Conservation (phyloP, 2,329 filamentous ascomycete genomes). For the Bipolaris gigantea region DNA sequence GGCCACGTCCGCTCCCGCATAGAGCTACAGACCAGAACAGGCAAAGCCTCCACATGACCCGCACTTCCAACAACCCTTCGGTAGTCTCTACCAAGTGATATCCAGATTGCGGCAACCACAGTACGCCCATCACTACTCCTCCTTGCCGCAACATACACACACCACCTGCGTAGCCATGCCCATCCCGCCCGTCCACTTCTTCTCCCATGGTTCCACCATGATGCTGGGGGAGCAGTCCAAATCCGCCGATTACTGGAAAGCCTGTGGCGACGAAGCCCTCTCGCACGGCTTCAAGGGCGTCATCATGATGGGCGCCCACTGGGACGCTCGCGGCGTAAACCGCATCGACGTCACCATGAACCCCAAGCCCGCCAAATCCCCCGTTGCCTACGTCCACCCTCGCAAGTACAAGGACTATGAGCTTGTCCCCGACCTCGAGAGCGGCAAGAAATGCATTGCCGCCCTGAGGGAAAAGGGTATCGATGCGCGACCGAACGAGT, state of each 20-base stretch:
- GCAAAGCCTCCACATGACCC: not conserved
- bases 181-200: constrained; percentile 64
- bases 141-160: not conserved
- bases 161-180: constrained; percentile 17
- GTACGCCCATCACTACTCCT: not conserved
- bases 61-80: not conserved
- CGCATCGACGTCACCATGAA: constrained; percentile 64
- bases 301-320: constrained; percentile 71
- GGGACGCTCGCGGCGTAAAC: constrained; percentile 59
- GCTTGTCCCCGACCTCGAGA: constrained; percentile 62
- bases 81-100: not conserved
- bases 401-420: constrained; percentile 66
- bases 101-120: not conserved
- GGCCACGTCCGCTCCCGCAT: not conserved
- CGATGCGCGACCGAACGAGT: constrained; percentile 55
- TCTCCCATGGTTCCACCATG: constrained; percentile 72
- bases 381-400: constrained; percentile 68
- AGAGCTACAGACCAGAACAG: not conserved
- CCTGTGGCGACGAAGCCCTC: constrained; percentile 64
- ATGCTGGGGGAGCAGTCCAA: constrained; percentile 67
- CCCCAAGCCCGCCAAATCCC: constrained; percentile 61
- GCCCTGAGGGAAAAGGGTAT: constrained; percentile 58
- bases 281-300: constrained; percentile 62
- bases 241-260: constrained; percentile 67
- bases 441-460: constrained; percentile 53